Percentiles rank a stretch among this genome's conserved stretches.
Evolutionary conservation across 768 basidiomycete genomes (phyloP).

Genomic region (Calvatia gigantea): DNA sequence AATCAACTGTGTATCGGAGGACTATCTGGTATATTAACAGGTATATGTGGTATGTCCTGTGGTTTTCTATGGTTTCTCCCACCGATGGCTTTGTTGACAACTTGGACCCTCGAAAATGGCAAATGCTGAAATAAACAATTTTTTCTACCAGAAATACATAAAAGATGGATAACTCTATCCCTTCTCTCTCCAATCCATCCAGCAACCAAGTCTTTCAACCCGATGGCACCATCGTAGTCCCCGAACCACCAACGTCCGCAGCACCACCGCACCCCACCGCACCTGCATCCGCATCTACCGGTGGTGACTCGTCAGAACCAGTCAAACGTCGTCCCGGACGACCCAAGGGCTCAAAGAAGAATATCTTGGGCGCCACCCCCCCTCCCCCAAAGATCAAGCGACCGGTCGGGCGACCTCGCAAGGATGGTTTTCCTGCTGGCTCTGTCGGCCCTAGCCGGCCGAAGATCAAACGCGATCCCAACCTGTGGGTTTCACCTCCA

Average conservation of each 20-base stretch:
- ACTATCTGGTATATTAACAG: not conserved
- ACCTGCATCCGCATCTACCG: not conserved
- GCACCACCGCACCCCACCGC: not conserved
- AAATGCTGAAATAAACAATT: constrained; percentile 14
- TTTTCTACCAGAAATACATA: constrained; percentile 10
- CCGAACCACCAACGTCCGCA: constrained; percentile 2
- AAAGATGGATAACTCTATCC: constrained; percentile 10
- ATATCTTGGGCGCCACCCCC: constrained; percentile 28
- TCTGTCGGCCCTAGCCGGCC: constrained; percentile 49
- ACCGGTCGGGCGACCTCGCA: constrained; percentile 77
- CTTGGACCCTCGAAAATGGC: not conserved
- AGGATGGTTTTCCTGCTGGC: constrained; percentile 79
- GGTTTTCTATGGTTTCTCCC: constrained; percentile 8
- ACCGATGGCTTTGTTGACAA: not conserved
- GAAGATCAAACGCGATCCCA: constrained; percentile 22
- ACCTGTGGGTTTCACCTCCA: constrained; percentile 8
- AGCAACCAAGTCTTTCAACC: constrained; percentile 5
- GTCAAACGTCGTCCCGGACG: constrained; percentile 69
- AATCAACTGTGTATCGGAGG: not conserved
- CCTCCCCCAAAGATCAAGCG: constrained; percentile 56
- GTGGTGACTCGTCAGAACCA: constrained; percentile 15
- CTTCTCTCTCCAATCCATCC: constrained; percentile 11
- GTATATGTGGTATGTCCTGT: constrained; percentile 2
- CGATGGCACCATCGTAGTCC: constrained; percentile 5
- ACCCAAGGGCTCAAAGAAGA: constrained; percentile 79